Percentiles rank a stretch among this genome's conserved stretches.
Conservation (phyloP, 257 asterid species). For the Gynochthodes officinalis region DNA sequence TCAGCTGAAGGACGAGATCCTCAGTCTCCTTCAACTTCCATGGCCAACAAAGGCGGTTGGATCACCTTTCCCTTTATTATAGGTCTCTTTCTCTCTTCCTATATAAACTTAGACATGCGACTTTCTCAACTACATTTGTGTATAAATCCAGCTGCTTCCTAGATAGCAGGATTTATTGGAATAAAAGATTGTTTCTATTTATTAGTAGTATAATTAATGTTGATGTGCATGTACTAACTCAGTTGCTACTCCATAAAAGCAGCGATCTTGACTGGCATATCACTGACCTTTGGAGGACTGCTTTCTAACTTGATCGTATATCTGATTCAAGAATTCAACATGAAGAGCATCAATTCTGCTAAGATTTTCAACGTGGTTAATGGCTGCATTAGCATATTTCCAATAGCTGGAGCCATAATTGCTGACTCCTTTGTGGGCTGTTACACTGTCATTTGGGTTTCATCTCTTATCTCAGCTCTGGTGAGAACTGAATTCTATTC, state of each 20-base stretch:
- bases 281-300: conserved; percentile 69
- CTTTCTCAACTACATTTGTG: too few species aligned
- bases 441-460: conserved; percentile 71
- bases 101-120: too few species aligned
- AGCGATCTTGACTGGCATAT: conserved; percentile 60
- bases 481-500: conserved; percentile 22
- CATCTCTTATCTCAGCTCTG: conserved; percentile 62
- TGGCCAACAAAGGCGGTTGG: conserved; percentile 9
- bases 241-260: background rate
- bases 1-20: background rate
- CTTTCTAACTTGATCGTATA: conserved; percentile 58
- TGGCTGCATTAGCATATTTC: conserved; percentile 68
- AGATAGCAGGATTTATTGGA: too few species aligned
- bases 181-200: too few species aligned
- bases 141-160: too few species aligned
- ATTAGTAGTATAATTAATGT: too few species aligned
- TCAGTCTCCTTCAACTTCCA: background rate
- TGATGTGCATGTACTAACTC: background rate
- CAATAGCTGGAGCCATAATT: conserved; percentile 61
- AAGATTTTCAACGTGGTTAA: conserved; percentile 58
- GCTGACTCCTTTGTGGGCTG: conserved; percentile 71
- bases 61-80: conserved; percentile 1
- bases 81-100: background rate
- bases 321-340: conserved; percentile 65
- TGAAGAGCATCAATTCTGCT: conserved; percentile 72